phyloP scores from a whole-genome alignment of 139 green algal species.

The Chlamydomonas sp. region DNA sequence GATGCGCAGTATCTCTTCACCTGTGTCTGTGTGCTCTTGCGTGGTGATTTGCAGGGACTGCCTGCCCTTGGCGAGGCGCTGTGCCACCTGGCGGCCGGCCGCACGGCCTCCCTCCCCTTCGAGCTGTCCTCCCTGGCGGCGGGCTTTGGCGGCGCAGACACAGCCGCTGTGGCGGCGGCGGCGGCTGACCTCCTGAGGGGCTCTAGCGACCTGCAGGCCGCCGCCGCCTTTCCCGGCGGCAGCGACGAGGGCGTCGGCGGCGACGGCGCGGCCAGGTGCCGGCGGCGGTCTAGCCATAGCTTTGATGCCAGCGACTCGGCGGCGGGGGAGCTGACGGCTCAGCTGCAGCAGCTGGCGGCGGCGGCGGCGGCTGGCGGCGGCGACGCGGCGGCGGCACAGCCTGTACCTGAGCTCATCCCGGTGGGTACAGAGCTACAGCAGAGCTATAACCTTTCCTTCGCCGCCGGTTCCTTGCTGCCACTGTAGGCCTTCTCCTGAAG shows the following conservation, averaged over 20 bases:
- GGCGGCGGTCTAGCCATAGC: not conserved
- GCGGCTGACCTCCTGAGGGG: slow-evolving; percentile 3
- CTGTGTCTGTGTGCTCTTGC: not conserved
- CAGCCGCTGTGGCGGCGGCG: slow-evolving; percentile 1
- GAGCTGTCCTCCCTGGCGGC: slow-evolving; percentile 6
- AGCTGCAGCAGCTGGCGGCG: not conserved
- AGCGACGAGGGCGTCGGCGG: not conserved
- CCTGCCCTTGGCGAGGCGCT: slow-evolving; percentile 2
- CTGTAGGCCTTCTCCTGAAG: no score
- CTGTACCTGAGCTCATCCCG: no score
- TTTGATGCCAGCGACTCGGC: slow-evolving; percentile 8
- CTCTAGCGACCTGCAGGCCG: not conserved
- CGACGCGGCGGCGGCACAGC: no score
- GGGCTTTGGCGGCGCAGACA: not conserved
- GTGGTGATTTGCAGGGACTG: not conserved
- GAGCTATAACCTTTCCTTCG: no score
- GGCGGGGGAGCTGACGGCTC: not conserved
- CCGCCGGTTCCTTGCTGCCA: no score
- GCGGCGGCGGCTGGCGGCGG: not conserved
- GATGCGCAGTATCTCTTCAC: no score
- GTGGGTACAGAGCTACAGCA: no score
- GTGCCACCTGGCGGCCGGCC: slow-evolving; percentile 3
- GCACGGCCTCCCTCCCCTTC: slow-evolving; percentile 15
- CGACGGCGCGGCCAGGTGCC: not conserved
- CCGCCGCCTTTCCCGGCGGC: not conserved